Conservation (phyloP, 768 basidiomycete genomes). For the Tricholoma flavovirens region DNA sequence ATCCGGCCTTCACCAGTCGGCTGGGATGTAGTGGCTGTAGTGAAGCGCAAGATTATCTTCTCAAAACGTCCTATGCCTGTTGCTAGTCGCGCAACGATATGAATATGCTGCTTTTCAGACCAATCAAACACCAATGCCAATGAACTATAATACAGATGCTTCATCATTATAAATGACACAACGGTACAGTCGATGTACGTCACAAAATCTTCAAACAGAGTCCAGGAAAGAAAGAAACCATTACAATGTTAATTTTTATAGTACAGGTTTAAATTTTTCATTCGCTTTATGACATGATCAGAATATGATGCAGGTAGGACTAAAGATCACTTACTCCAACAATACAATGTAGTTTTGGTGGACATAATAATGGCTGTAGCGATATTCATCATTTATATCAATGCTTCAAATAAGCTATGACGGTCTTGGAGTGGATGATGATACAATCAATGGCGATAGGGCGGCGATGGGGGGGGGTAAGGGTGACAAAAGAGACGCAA, state of each 20-base stretch:
- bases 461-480: background rate
- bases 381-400: background rate
- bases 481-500: background rate
- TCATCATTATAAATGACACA: background rate
- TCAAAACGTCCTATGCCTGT: slow-evolving; percentile 80
- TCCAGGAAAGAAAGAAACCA: background rate
- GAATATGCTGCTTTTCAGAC: too few species aligned
- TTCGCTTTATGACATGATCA: background rate
- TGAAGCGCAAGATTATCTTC: slow-evolving; percentile 80
- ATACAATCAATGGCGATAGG: background rate
- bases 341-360: background rate
- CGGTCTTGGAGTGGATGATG: background rate
- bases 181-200: slow-evolving; percentile 3
- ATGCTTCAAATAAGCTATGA: background rate
- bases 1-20: slow-evolving; percentile 16
- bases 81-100: slow-evolving; percentile 13
- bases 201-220: background rate
- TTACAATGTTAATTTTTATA: background rate
- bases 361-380: background rate
- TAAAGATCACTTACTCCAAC: background rate
- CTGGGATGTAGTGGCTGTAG: slow-evolving; percentile 65
- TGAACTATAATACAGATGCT: background rate
- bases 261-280: background rate
- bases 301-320: background rate
- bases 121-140: background rate